Conservation (phyloP, 352 stramenopile species). For the Phytophthora palmivora region DNA sequence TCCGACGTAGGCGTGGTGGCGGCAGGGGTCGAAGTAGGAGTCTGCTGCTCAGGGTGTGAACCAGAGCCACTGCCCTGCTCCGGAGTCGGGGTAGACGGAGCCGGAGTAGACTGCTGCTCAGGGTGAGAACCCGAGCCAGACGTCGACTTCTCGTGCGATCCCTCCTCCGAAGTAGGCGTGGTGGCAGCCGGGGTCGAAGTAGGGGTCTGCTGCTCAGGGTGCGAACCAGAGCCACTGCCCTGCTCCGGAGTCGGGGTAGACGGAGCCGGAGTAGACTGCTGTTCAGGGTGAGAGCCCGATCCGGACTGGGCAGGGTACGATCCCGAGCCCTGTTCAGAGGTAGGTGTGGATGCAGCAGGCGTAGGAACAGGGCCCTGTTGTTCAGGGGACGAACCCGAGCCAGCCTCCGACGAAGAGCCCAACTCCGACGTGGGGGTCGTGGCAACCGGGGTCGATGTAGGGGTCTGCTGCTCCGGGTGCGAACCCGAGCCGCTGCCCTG, state of each 20-base stretch:
- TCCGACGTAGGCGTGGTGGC: no score
- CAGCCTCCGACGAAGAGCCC: constrained; percentile 2
- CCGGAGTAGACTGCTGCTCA: neutral
- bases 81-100: neutral
- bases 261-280: neutral
- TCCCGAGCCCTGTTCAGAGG: constrained; percentile 1
- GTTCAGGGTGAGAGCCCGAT: no score
- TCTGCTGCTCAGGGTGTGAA: no score
- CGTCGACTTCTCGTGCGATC: constrained; percentile 6
- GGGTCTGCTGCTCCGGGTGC: neutral
- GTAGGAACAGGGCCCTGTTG: no score
- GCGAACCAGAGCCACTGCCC: neutral
- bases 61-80: neutral
- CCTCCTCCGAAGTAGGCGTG: no score
- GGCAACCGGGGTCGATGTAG: neutral
- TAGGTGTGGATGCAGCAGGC: no score
- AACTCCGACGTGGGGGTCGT: constrained; percentile 10
- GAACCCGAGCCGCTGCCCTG: constrained; percentile 11
- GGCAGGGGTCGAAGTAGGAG: no score
- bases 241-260: neutral
- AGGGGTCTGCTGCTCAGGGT: no score
- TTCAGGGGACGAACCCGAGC: constrained; percentile 8
- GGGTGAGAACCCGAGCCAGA: neutral
- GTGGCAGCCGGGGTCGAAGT: no score
- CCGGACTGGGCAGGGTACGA: neutral